These are phyloP conservation scores for Lichenothelia convexa DNA, from an alignment of 495 filamentous ascomycete species.

Conservation along the genomic window DNA sequence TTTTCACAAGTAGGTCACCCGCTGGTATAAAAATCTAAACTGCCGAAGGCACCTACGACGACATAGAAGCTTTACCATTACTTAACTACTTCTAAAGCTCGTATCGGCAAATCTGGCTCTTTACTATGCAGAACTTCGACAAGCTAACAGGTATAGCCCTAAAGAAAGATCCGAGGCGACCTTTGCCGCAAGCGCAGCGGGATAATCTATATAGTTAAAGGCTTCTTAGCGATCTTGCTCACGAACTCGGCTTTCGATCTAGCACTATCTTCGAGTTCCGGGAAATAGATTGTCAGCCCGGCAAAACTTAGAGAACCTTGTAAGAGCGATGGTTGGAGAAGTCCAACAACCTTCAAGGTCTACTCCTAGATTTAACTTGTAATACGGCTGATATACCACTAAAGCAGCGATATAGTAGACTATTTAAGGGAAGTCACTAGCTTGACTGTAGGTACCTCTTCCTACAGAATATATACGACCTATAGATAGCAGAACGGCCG, in stretches of 20 bases:
- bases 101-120: constrained; percentile 5
- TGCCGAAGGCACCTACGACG: constrained; percentile 2
- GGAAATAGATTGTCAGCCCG: too few species aligned
- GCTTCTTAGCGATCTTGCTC: too few species aligned
- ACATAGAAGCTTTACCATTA: constrained; percentile 5
- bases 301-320: too few species aligned
- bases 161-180: constrained; percentile 2
- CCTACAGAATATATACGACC: constrained; percentile 11
- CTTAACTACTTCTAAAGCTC: not conserved
- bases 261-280: too few species aligned
- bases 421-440: constrained; percentile 4
- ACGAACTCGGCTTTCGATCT: too few species aligned
- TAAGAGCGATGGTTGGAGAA: too few species aligned
- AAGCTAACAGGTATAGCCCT: constrained; percentile 5
- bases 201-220: too few species aligned
- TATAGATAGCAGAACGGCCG: not conserved
- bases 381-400: too few species aligned
- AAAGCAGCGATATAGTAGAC: constrained; percentile 12
- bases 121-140: constrained; percentile 7
- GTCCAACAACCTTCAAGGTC: too few species aligned
- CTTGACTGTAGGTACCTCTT: constrained; percentile 12
- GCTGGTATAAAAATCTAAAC: constrained; percentile 5
- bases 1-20: not conserved
- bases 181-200: constrained; percentile 2
- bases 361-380: too few species aligned